A percentile compares a stretch with the other conserved stretches of the same genome.
Evolutionary conservation across 1,139 yeast genomes (phyloP).

Genomic region (Debaryomyces subglobosus): DNA sequence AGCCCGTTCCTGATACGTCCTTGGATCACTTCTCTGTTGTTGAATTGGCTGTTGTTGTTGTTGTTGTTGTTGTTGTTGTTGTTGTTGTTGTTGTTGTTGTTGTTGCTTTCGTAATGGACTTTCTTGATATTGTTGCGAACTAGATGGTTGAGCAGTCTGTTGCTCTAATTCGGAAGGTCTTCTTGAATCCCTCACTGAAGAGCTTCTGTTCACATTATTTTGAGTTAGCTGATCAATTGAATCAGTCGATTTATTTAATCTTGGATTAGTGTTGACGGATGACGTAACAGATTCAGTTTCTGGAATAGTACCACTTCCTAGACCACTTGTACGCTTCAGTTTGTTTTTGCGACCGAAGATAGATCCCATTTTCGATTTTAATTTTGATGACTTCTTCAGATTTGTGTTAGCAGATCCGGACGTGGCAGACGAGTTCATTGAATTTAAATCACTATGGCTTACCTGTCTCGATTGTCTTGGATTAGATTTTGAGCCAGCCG

Average conservation of each 20-base stretch:
- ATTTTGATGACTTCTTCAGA: slow-evolving; percentile 38
- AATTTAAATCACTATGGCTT: slow-evolving; percentile 7
- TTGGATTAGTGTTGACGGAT: slow-evolving; percentile 13
- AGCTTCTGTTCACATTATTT: not conserved
- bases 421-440: slow-evolving; percentile 5
- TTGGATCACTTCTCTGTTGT: not conserved
- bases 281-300: slow-evolving; percentile 38
- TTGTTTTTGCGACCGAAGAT: slow-evolving; percentile 70
- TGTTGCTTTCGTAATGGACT: not conserved
- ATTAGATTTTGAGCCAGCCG: not conserved
- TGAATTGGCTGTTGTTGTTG: slow-evolving; percentile 1
- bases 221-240: slow-evolving; percentile 6
- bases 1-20: not conserved
- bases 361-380: slow-evolving; percentile 83
- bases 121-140: not conserved
- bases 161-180: not conserved
- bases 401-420: slow-evolving; percentile 2
- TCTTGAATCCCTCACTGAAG: not conserved
- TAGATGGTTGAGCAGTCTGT: not conserved
- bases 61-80: slow-evolving; percentile 2
- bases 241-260: slow-evolving; percentile 8
- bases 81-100: slow-evolving; percentile 1
- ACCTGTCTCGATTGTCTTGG: slow-evolving; percentile 7
- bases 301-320: slow-evolving; percentile 28
- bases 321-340: slow-evolving; percentile 31